These are phyloP conservation scores for Sclerotinia minor DNA, from an alignment of 2,329 filamentous ascomycete species.

Conservation along the genomic window DNA sequence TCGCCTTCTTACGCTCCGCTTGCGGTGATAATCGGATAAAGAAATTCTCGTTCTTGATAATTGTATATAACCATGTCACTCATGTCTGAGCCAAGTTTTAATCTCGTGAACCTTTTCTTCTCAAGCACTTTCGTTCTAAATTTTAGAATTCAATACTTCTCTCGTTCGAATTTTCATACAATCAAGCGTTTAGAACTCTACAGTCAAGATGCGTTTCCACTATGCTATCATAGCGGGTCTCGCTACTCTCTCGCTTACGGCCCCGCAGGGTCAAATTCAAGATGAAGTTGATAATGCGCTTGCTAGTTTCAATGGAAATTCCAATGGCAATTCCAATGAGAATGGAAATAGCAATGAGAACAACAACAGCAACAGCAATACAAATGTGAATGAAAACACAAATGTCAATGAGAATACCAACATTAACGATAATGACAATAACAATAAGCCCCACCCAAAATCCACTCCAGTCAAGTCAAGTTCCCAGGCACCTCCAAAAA, in stretches of 20 bases:
- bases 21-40: conserved; percentile 17
- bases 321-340: not conserved
- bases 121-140: conserved; percentile 15
- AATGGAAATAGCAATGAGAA: conserved; percentile 8
- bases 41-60: not conserved
- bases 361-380: conserved; percentile 1
- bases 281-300: conserved; percentile 5
- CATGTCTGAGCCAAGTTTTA: not conserved
- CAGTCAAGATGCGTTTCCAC: conserved; percentile 17
- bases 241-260: conserved; percentile 11
- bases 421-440: not conserved
- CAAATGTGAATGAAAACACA: conserved; percentile 10
- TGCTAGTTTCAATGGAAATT: not conserved
- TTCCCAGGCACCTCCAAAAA: not conserved
- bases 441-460: not conserved
- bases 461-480: not conserved
- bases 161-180: conserved; percentile 7
- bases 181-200: not conserved
- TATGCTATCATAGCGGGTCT: conserved; percentile 16
- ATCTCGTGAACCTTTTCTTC: conserved; percentile 16
- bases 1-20: not conserved
- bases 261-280: conserved; percentile 7
- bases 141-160: not conserved
- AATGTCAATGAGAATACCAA: conserved; percentile 8
- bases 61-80: conserved; percentile 24